Evolutionary conservation across 768 basidiomycete species (phyloP).

Genomic region (Boletus eberwhitei): DNA sequence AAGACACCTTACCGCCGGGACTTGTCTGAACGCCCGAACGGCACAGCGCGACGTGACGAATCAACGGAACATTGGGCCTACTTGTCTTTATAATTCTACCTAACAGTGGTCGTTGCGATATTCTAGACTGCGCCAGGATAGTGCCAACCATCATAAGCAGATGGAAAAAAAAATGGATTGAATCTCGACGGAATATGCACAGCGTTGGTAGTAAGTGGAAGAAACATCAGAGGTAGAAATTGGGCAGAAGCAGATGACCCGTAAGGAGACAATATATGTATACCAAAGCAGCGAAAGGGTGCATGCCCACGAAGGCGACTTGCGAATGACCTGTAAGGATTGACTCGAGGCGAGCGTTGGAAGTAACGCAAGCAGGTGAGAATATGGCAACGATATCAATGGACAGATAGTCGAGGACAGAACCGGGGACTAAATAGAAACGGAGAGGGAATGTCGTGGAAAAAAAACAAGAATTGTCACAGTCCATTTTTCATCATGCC

Average conservation of each 20-base stretch:
- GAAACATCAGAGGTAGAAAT: conserved; percentile 34
- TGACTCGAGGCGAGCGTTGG: conserved; percentile 54
- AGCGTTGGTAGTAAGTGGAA: conserved; percentile 35
- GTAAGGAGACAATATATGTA: conserved; percentile 36
- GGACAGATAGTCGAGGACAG: conserved; percentile 33
- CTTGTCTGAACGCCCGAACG: too few relatives aligned
- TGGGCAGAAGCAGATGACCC: conserved; percentile 30
- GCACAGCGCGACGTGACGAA: conserved; percentile 7
- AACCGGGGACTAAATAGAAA: conserved; percentile 23
- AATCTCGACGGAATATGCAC: conserved; percentile 45
- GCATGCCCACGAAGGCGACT: conserved; percentile 34
- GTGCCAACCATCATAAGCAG: neutral
- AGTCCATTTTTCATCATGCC: conserved; percentile 55
- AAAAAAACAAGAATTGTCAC: conserved; percentile 21
- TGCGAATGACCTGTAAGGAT: conserved; percentile 52
- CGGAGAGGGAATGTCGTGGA: conserved; percentile 20
- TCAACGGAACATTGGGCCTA: neutral
- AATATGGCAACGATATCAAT: conserved; percentile 50
- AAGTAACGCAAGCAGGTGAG: conserved; percentile 50
- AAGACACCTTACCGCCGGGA: neutral
- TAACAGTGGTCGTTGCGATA: neutral
- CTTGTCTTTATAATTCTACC: conserved; percentile 1
- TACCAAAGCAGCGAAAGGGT: conserved; percentile 34
- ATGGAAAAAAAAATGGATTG: conserved; percentile 33
- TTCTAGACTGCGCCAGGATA: neutral